Evolutionary conservation across 1,284 basidiomycete genomes (phyloP).

Genomic region (Sanghuangporus weigelae): DNA sequence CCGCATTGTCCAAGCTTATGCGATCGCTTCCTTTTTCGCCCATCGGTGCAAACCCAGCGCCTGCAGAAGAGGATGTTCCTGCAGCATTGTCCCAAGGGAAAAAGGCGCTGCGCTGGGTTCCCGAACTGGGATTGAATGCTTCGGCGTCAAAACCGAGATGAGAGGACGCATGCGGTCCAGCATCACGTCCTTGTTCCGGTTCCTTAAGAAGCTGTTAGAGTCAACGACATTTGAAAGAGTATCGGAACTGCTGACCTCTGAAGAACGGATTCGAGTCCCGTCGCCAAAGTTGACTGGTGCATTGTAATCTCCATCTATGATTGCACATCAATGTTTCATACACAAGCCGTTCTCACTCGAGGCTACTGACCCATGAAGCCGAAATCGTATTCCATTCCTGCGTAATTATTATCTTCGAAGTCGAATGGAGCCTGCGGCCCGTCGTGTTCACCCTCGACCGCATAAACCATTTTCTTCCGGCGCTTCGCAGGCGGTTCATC

Average conservation of each 20-base stretch:
- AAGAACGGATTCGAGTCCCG: constrained; percentile 46
- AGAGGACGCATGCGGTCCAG: constrained; percentile 47
- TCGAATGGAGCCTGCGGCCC: background rate
- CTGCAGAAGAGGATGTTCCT: constrained; percentile 49
- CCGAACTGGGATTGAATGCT: constrained; percentile 33
- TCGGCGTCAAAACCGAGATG: constrained; percentile 37
- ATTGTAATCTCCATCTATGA: constrained; percentile 1
- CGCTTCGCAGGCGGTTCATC: constrained; percentile 5
- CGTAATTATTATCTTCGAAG: background rate
- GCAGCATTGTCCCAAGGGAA: constrained; percentile 83
- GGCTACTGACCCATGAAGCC: background rate
- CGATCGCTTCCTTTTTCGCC: constrained; percentile 36
- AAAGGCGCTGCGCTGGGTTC: constrained; percentile 61
- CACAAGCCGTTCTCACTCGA: background rate
- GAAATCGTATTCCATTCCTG: constrained; percentile 5
- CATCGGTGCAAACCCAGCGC: constrained; percentile 32
- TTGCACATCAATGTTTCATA: too few species aligned
- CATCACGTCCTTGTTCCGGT: constrained; percentile 67
- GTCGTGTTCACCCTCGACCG: background rate
- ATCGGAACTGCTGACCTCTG: constrained; percentile 44
- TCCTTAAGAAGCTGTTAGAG: constrained; percentile 45
- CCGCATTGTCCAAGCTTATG: constrained; percentile 45
- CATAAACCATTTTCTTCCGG: background rate
- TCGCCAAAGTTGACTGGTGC: constrained; percentile 17
- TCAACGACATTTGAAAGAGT: background rate